Conservation (phyloP, 2,329 filamentous ascomycete species). For the Fusarium sp. region DNA sequence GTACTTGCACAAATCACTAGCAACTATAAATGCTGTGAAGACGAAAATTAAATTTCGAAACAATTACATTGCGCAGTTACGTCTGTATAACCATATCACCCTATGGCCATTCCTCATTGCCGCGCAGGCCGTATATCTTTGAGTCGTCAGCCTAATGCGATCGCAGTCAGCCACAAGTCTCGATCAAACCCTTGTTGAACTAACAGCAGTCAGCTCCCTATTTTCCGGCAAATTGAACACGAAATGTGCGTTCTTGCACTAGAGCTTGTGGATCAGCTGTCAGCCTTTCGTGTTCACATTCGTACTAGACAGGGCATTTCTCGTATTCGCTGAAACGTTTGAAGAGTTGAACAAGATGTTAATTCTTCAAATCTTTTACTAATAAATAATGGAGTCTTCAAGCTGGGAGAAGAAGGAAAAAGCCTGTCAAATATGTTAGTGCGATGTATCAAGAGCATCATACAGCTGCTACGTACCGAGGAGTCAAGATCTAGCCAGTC, state of each 20-base stretch:
- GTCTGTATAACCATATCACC: background rate
- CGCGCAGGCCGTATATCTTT: background rate
- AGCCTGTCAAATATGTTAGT: background rate
- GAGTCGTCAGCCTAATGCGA: background rate
- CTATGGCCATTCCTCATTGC: background rate
- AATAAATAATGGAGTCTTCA: conserved; percentile 16
- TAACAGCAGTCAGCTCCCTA: background rate
- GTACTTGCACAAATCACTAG: no score
- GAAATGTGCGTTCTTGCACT: background rate
- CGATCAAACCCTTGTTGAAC: background rate
- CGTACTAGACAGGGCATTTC: no score
- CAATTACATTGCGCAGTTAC: background rate
- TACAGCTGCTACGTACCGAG: background rate
- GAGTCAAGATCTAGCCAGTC: conserved; percentile 35
- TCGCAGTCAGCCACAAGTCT: background rate
- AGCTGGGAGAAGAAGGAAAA: conserved; percentile 27
- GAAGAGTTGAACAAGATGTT: no score
- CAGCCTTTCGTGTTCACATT: background rate
- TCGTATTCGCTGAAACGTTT: no score
- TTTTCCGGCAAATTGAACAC: background rate
- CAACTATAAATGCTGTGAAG: background rate
- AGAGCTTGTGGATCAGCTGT: background rate
- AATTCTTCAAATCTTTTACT: background rate
- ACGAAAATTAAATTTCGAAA: background rate
- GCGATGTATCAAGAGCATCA: rapidly evolving